Conservation (phyloP, 306 rosid species). For the Begonia peltatifolia region DNA sequence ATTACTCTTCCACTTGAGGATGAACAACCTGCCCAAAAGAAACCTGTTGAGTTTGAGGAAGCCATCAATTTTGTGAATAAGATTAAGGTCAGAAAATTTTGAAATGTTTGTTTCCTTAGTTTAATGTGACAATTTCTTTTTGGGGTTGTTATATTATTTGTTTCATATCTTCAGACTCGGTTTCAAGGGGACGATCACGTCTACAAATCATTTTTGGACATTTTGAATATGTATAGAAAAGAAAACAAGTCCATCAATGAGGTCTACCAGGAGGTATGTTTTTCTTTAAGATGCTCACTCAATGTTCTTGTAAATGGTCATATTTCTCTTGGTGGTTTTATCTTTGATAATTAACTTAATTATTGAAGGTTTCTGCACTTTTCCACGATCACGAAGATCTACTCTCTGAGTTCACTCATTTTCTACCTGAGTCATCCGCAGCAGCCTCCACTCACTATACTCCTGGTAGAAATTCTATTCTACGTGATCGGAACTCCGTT, state of each 20-base stretch:
- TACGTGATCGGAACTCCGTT: constrained; percentile 73
- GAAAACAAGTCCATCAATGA: constrained; percentile 70
- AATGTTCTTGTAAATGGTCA: too few species aligned
- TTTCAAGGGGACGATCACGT: constrained; percentile 87
- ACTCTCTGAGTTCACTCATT: constrained; percentile 74
- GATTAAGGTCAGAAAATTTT: constrained; percentile 51
- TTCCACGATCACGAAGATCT: constrained; percentile 78
- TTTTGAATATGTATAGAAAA: constrained; percentile 94
- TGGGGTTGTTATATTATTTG: constrained; percentile 11
- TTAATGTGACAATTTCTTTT: constrained; percentile 6
- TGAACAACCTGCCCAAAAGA: constrained; percentile 60
- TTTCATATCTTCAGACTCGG: constrained; percentile 53
- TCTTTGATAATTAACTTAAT: too few species aligned
- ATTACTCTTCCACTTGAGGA: constrained; percentile 86
- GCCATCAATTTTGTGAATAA: constrained; percentile 95
- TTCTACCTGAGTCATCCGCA: constrained; percentile 70
- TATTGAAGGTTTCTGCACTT: constrained; percentile 67
- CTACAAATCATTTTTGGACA: constrained; percentile 87
- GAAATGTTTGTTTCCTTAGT: constrained; percentile 1
- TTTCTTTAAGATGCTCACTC: neutral
- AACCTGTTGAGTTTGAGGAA: constrained; percentile 91
- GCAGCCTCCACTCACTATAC: constrained; percentile 43
- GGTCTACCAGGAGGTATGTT: constrained; percentile 81
- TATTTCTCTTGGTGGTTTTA: too few species aligned
- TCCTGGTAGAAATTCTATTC: constrained; percentile 48